Conservation (phyloP, 2,329 filamentous ascomycete species). For the Dryadomyces quercivorus region DNA sequence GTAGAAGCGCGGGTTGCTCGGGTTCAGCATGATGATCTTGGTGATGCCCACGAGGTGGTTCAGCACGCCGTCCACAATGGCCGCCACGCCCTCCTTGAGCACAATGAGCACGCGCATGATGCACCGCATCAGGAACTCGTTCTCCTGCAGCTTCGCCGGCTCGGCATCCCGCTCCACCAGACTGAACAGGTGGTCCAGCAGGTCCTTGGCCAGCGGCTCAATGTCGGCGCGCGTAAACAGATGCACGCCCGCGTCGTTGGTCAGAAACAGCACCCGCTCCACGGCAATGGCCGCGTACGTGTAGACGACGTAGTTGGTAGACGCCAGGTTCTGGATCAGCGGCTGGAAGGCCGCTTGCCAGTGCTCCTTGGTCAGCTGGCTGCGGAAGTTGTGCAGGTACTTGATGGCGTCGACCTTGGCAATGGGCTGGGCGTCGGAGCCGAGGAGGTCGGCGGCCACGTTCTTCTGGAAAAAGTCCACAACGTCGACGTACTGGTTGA, state of each 20-base stretch:
- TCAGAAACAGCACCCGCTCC: constrained; percentile 81
- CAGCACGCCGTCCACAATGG: constrained; percentile 66
- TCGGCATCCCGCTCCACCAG: constrained; percentile 76
- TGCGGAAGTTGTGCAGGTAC: constrained; percentile 93
- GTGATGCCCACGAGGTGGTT: constrained; percentile 81
- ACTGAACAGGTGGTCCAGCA: constrained; percentile 81
- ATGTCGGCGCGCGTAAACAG: constrained; percentile 74
- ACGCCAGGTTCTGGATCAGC: constrained; percentile 81
- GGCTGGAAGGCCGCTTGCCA: constrained; percentile 85
- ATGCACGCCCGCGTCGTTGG: constrained; percentile 60
- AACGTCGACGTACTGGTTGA: constrained; percentile 78
- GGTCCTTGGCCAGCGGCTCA: constrained; percentile 68
- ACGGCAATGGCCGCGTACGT: constrained; percentile 94
- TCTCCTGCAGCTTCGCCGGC: constrained; percentile 92
- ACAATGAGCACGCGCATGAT: constrained; percentile 97
- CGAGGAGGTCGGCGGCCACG: constrained; percentile 76
- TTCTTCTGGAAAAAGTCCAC: constrained; percentile 92
- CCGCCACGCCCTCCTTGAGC: constrained; percentile 67
- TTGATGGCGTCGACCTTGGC: constrained; percentile 97
- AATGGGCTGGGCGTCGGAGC: constrained; percentile 63
- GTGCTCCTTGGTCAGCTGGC: constrained; percentile 80
- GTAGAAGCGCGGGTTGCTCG: constrained; percentile 94
- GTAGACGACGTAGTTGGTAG: constrained; percentile 90
- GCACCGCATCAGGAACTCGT: constrained; percentile 97
- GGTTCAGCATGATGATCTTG: constrained; percentile 83